Evolutionary conservation across 352 stramenopile genomes (phyloP).

Genomic region (Pythium coloratum): DNA sequence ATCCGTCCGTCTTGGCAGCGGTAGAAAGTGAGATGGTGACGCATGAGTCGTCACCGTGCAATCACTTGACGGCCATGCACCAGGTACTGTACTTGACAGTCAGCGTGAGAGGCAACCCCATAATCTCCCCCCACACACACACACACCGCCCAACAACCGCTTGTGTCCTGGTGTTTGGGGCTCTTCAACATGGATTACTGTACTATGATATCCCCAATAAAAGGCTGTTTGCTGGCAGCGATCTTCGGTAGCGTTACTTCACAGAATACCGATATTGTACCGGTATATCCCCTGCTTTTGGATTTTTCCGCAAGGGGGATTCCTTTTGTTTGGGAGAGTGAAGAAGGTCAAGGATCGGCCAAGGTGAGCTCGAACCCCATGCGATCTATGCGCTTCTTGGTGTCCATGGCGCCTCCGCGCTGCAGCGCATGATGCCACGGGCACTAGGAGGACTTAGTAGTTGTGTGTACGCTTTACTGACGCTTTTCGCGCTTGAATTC

Average conservation of each 20-base stretch:
- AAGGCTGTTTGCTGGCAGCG: conserved; percentile 3
- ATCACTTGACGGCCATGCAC: no score
- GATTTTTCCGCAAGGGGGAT: conserved; percentile 22
- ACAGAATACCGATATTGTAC: conserved; percentile 15
- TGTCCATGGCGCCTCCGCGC: background rate
- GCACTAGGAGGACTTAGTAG: background rate
- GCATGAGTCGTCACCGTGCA: no score
- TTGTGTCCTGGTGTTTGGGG: no score
- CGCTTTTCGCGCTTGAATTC: background rate
- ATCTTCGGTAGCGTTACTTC: conserved; percentile 25
- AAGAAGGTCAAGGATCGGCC: conserved; percentile 30
- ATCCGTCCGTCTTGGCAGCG: no score
- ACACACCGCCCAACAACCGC: no score
- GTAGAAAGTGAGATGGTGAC: no score
- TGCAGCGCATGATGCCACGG: background rate
- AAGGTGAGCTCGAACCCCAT: conserved; percentile 15
- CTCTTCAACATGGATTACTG: no score
- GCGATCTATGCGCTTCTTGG: conserved; percentile 10
- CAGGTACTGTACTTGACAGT: no score
- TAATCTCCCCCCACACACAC: no score
- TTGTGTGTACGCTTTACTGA: background rate
- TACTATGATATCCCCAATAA: background rate
- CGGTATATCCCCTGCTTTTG: conserved; percentile 20
- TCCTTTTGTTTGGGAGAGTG: conserved; percentile 10
- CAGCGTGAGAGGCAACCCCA: no score